Conservation (phyloP, 306 rosid genomes). For the Cucumis melo region DNA sequence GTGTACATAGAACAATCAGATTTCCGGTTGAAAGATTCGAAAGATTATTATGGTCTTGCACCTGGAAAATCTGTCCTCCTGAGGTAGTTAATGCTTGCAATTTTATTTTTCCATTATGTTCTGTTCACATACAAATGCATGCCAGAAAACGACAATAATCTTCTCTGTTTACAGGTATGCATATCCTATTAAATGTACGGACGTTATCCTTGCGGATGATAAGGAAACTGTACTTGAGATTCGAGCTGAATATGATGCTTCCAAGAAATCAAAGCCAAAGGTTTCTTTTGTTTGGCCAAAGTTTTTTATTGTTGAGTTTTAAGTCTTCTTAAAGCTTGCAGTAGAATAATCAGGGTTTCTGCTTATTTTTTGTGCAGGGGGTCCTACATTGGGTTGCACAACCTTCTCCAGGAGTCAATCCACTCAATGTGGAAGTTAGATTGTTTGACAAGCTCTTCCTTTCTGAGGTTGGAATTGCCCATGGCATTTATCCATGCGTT, state of each 20-base stretch:
- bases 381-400: slow-evolving; percentile 93
- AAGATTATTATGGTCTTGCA: slow-evolving; percentile 94
- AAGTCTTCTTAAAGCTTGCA: not conserved
- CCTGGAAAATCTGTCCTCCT: slow-evolving; percentile 90
- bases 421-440: slow-evolving; percentile 74
- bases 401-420: slow-evolving; percentile 77
- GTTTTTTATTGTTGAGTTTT: not conserved
- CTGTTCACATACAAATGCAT: not conserved
- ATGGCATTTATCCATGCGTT: not conserved
- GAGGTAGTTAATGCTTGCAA: slow-evolving; percentile 32
- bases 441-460: slow-evolving; percentile 72
- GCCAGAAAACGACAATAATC: not conserved
- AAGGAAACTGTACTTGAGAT: slow-evolving; percentile 75
- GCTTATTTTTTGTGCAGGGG: slow-evolving; percentile 32
- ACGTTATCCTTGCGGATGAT: slow-evolving; percentile 74
- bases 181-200: slow-evolving; percentile 84
- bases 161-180: slow-evolving; percentile 51
- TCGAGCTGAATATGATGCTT: slow-evolving; percentile 75
- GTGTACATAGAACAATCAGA: slow-evolving; percentile 82
- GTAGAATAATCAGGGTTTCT: not conserved
- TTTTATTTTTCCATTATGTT: not conserved
- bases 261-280: slow-evolving; percentile 95
- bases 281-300: slow-evolving; percentile 17
- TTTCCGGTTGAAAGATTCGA: slow-evolving; percentile 84
- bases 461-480: slow-evolving; percentile 52